Base-by-base conservation (phyloP, 1,139 yeast genomes). In the Candida sojae region DNA sequence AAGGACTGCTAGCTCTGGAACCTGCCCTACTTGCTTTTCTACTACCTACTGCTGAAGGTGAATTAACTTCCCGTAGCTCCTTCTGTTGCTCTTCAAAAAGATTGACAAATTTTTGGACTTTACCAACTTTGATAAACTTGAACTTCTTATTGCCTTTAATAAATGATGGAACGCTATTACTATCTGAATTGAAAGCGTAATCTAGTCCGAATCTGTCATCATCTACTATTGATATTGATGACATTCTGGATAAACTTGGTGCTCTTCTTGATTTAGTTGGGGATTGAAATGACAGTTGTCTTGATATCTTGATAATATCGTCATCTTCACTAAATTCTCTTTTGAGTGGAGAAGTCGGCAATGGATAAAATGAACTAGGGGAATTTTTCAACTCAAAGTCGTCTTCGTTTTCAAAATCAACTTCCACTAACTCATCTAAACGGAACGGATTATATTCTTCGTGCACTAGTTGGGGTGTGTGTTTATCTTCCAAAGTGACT, bases 111-210 rank as follows among this genome's bases (percentile, higher is more conserved):
- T 75, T 75, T 53, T 75, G 80, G 21, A 75, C 80, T 54, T 75
- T 75, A 2, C 80, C 80, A 12, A 75, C 77, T 56, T 73, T 75
- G 50, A 75, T 75, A 52, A 70, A 75, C 55, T 72, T 73, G 62
- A 74, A 75, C 55, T 75, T 75, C 54, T 71, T 73, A 56, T 75
- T 73, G 40, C 69, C 67, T 56, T 72, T 73, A 46, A 75, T 73
- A 53, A 66, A 75, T 2, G 67, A 60, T 8, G 80, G 80, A 8
- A 71, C 71, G 28, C 63, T 54, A 2, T 67, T 57, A 4, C 70
- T 61, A 39, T 61, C 58, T 44, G 64, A 61, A 41, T 63, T 60
- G 54, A 62, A 70, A 5, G 75, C 75, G 54, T 60, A 70, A 39
- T 67, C 67, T 46, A 71, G 57, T 6, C 65, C 73, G 17, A 50